Evolutionary conservation across 23 red algal species (phyloP), one percentile per base, ranked within the genome.

Genomic region (Cyanidioschyzon merolae): DNA sequence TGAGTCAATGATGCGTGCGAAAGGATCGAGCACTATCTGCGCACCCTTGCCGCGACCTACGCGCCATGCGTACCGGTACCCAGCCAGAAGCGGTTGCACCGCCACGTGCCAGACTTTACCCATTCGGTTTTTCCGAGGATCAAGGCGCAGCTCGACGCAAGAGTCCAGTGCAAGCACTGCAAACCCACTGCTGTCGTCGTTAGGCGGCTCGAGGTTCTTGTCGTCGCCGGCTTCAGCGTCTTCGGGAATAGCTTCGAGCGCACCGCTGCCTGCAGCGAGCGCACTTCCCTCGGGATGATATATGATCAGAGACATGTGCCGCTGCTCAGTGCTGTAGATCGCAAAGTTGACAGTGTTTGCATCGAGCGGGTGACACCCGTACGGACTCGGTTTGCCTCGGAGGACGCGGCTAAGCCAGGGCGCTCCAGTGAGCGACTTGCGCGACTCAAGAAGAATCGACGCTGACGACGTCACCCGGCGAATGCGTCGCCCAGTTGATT

Each of bases 81-180:
- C 59, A 35, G 63, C 63, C n/a, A 71, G 29, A 7, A 35, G n/a
- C 63, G 63, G 63, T 18, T 41, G 32, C 24, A 90, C 37, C 76
- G 76, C 77, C n/a, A 78, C 89, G 54, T 91, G 89, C 89, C 89
- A 91, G 74, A 91, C 89, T 25, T 83, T 80, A 16, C 89, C 89
- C 36, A 79, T 86, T 41, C 83, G 89, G 34, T 91, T 32, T 37
- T 34, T 12, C 36, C 59, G 16, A 0, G 68, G 30, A 39, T 78
- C 71, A 1, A 91, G 77, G 35, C 25, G 25, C 50, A 83, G 79
- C 31, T 85, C 83, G 37, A 75, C 74, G 34, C 37, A 40, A 68
- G 40, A 54, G 29, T 59, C 79, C 74, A 31, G 50, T 17, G 39
- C 81, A 40, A 18, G 74, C 21, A 71, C 37, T 29, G 34, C 50